Evolutionary conservation across 352 stramenopile genomes (phyloP), one percentile per base, ranked within the genome.

Genomic region (Phytophthora pini): DNA sequence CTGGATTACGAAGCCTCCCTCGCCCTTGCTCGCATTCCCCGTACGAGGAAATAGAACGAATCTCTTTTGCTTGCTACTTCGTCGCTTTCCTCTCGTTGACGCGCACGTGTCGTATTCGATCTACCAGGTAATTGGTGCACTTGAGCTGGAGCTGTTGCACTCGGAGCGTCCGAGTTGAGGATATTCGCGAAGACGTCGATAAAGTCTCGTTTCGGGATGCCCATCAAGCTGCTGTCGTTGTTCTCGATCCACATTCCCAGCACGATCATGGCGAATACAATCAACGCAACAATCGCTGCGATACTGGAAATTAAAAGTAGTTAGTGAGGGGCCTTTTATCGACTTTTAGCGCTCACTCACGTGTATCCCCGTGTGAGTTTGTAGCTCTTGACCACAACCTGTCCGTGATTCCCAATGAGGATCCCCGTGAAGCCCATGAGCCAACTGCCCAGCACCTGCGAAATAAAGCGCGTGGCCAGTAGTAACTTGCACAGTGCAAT

Each of bases 1-100:
- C 15, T 43, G 51, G 15, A 7, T 26, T 49, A 70, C 31, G 50
- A 64, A 2, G 31, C 17, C 38, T 63, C 36, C 24, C 24, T 47
- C 17, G 56, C 44, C 0, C 76, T 70, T 46, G 63, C 56, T 24
- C 71, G 81, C 77, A 26, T 26, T 26, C 24, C 24, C 24, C 24
- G 61, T 53, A 92, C 68, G 29, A 94, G 80, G 43, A 86, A 93
- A 74, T 90, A 92, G 70, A 94, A 93, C 29, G 87, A 94, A 52
- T 94, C 81, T 69, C 71, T 74, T 62, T 85, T 89, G 52, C 82
- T 65, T 34, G 63, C 56, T 15, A 88, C 27, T 55, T 73, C 46
- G 6, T 80, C 56, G 3, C 31, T 36, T 36, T 36, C 5, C 72
- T 61, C 7, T 69, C 41, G 27, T 61, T n/a, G 11, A 46, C 39